These are phyloP conservation scores for Boletus mariae DNA, from an alignment of 1,284 basidiomycete species.

Conservation along the genomic window DNA sequence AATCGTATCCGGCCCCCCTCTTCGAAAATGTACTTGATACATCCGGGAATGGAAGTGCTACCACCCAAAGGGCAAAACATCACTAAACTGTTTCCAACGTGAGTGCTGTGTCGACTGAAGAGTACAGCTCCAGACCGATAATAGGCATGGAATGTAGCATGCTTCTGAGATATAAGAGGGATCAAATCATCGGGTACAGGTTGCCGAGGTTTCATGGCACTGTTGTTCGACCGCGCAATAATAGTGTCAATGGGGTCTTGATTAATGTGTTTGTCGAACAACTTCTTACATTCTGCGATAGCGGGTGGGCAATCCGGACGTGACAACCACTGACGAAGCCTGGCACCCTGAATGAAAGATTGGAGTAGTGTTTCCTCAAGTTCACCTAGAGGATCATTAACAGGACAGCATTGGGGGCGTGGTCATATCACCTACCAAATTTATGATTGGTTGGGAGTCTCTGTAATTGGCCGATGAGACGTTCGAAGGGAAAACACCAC, in stretches of 20 bases:
- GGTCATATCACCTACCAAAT: neutral
- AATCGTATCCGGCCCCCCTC: neutral
- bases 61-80: neutral
- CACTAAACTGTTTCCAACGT: neutral
- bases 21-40: constrained; percentile 2
- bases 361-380: neutral
- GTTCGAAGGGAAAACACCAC: constrained; percentile 6
- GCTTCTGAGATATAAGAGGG: too few relatives aligned
- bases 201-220: too few relatives aligned
- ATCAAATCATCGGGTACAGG: too few relatives aligned
- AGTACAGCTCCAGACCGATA: neutral
- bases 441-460: neutral
- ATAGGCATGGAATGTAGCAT: neutral
- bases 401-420: too few relatives aligned
- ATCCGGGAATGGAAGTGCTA: neutral
- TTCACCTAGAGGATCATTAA: neutral
- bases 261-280: neutral
- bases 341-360: neutral
- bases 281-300: neutral
- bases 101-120: neutral
- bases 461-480: neutral
- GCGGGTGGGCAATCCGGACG: neutral
- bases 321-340: neutral
- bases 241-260: accelerated
- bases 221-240: too few relatives aligned